A percentile compares a stretch with the other conserved stretches of the same genome.
phyloP scores from a whole-genome alignment of 2,329 filamentous ascomycete species.

The Hypoxylon rubiginosum region DNA sequence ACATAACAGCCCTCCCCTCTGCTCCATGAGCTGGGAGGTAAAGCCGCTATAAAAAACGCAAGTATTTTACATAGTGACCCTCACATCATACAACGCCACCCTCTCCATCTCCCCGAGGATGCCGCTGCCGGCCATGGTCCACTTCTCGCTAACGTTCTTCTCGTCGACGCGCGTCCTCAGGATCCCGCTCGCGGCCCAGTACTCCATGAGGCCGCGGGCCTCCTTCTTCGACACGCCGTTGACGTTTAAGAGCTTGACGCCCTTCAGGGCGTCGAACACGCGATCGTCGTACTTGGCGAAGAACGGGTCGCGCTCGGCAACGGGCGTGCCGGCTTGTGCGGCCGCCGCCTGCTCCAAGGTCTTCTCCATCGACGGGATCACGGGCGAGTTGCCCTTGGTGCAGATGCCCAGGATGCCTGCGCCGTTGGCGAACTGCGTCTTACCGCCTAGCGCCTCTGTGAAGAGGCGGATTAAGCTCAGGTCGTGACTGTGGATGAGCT shows the following conservation, averaged over 20 bases:
- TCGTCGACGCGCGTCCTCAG: slow-evolving; percentile 79
- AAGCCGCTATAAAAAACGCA: not conserved
- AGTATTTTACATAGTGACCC: slow-evolving; percentile 28
- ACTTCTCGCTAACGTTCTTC: slow-evolving; percentile 80
- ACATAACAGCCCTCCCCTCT: not conserved
- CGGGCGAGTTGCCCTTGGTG: slow-evolving; percentile 77
- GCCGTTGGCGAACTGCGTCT: slow-evolving; percentile 73
- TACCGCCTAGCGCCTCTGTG: slow-evolving; percentile 76
- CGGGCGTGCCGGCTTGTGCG: slow-evolving; percentile 51
- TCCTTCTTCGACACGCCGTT: slow-evolving; percentile 80
- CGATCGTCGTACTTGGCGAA: slow-evolving; percentile 69
- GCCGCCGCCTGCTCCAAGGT: slow-evolving; percentile 71
- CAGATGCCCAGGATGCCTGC: slow-evolving; percentile 83
- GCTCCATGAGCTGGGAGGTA: not conserved
- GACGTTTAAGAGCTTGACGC: slow-evolving; percentile 68
- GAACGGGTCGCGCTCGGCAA: slow-evolving; percentile 64
- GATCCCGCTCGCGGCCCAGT: slow-evolving; percentile 90
- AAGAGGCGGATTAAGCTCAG: slow-evolving; percentile 82
- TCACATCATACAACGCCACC: slow-evolving; percentile 60
- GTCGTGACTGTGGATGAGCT: slow-evolving; percentile 88
- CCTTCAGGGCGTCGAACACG: slow-evolving; percentile 66
- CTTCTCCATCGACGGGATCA: slow-evolving; percentile 75
- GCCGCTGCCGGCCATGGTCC: slow-evolving; percentile 84
- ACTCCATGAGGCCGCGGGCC: slow-evolving; percentile 86
- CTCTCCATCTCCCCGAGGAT: slow-evolving; percentile 87